phyloP scores from a whole-genome alignment of 345 rosid genomes.

The Salix dunnii region DNA sequence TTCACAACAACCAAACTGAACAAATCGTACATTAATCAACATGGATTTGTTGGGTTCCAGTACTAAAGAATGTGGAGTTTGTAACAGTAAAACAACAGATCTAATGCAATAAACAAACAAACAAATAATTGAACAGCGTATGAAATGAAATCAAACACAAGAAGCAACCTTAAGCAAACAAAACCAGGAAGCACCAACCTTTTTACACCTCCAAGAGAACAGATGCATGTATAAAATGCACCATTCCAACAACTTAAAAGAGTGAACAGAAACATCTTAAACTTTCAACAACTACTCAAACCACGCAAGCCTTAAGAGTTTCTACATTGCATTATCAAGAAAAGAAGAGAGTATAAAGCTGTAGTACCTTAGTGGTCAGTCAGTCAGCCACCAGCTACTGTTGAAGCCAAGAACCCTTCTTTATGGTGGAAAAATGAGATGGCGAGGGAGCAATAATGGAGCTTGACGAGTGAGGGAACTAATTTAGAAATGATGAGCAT shows the following conservation, averaged over 20 bases:
- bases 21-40: neutral
- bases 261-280: slow-evolving; percentile 13
- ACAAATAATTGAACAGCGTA: neutral
- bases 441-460: neutral
- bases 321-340: neutral
- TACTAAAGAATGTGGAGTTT: slow-evolving; percentile 2
- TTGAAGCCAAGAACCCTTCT: neutral
- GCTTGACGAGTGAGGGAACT: neutral
- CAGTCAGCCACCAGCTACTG: neutral
- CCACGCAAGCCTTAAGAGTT: slow-evolving; percentile 7
- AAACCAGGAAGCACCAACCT: neutral
- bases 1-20: slow-evolving; percentile 19
- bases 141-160: neutral
- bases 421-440: slow-evolving; percentile 17
- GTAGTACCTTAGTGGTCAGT: slow-evolving; percentile 1
- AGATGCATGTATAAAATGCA: neutral
- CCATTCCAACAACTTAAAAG: slow-evolving; percentile 18
- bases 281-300: slow-evolving; percentile 37
- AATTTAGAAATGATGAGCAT: neutral
- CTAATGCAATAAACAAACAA: slow-evolving; percentile 9
- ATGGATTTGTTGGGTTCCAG: neutral
- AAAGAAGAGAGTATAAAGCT: neutral
- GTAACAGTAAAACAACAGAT: slow-evolving; percentile 20
- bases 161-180: neutral
- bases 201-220: neutral